A percentile compares a stretch with the other conserved stretches of the same genome.
These are phyloP conservation scores for Melocanna baccifera DNA, from an alignment of 176 grass and related monocot genomes.

Conservation along the genomic window DNA sequence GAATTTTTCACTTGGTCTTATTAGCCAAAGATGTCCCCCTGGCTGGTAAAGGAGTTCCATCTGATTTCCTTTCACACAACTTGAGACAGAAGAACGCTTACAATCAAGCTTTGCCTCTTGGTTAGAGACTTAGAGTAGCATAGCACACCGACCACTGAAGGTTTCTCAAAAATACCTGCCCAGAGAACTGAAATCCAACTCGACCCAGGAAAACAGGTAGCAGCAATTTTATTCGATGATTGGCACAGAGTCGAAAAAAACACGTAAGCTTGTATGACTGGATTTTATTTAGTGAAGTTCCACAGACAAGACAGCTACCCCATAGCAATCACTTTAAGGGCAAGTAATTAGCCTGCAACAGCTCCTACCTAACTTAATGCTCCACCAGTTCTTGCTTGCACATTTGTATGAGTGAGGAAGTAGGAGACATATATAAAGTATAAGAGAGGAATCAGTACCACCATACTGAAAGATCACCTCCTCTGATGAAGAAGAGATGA, in stretches of 20 bases:
- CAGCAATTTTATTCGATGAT: neutral
- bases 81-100: constrained; percentile 49
- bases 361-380: constrained; percentile 70
- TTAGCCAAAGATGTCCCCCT: constrained; percentile 14
- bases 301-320: constrained; percentile 46
- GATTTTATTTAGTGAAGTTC: constrained; percentile 33
- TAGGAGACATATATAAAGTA: constrained; percentile 25
- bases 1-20: constrained; percentile 40
- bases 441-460: constrained; percentile 28
- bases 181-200: constrained; percentile 26
- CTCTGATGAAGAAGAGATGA: constrained; percentile 48
- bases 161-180: constrained; percentile 9
- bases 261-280: constrained; percentile 16
- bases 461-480: constrained; percentile 36
- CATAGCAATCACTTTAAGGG: constrained; percentile 71
- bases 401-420: constrained; percentile 41
- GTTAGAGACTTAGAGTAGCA: neutral
- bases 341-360: constrained; percentile 72
- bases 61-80: constrained; percentile 52
- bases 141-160: neutral
- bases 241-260: neutral
- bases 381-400: constrained; percentile 35
- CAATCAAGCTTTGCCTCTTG: constrained; percentile 33
- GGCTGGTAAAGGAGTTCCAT: constrained; percentile 62
- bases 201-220: neutral